Evolutionary conservation across 2,329 filamentous ascomycete species (phyloP), one percentile per base, ranked within the genome.

Genomic region (Arthroderma sp.): DNA sequence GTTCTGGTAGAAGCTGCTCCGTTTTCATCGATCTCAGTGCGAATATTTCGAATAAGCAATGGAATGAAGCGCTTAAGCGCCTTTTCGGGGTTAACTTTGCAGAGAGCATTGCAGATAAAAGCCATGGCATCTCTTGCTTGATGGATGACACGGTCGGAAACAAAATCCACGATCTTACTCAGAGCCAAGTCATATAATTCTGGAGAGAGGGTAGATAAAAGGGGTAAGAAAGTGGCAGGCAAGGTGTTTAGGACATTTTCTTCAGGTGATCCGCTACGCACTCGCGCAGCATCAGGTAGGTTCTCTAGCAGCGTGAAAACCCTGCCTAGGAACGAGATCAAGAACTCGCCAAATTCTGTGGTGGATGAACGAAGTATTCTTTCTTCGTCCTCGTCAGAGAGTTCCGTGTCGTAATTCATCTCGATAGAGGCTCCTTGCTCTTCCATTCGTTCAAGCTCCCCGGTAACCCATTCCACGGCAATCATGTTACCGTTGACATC

Each of bases 51-150:
- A 54, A 95, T 86, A 56, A 97, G 78, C 76, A 95, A 89, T 0
- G 93, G 93, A 33, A 98, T 80, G 57, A 98, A 87, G 13, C 89
- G 83, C 68, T 91, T 93, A 54, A 98, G 77, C 0, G 93, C 90
- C 74, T 96, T 96, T 68, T 91, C 85, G 0, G 94, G 91, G 64
- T 94, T 88, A 63, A 95, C 89, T 73, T 97, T 97, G 78, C 93
- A 95, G 23, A 98, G 79, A 0, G 89, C 88, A 71, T 96, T 97
- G 73, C 91, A 88, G 56, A 97, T 97, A 79, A 95, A 98, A 1
- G 94, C 93, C 87, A 98, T 96, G 6, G 93, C 91, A 76, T 98
- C 93, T 63, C 91, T 80, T 56, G 93, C 91, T 72, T 97, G 93
- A 66, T 98, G 91, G 17, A 98, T 91, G 53, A 98, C 93, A 73